Percentiles rank a stretch among this genome's conserved stretches.
These are phyloP conservation scores for Phyllachora maydis DNA, from an alignment of 2,329 filamentous ascomycete genomes.

Conservation along the genomic window DNA sequence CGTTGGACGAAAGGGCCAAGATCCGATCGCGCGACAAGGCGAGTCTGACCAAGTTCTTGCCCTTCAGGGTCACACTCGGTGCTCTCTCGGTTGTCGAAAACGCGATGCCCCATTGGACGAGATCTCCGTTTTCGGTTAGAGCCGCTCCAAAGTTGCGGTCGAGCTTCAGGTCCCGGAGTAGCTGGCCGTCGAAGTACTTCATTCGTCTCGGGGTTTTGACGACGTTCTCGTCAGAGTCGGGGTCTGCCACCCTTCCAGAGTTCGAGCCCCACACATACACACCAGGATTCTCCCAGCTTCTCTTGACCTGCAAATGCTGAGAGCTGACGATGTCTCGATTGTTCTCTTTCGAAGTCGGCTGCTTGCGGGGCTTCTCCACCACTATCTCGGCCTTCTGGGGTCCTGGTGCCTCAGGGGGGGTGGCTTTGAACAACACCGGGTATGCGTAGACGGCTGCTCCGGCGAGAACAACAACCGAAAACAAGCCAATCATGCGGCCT, in stretches of 20 bases:
- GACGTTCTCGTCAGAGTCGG: slow-evolving; percentile 53
- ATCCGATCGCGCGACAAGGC: slow-evolving; percentile 67
- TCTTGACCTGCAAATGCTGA: slow-evolving; percentile 73
- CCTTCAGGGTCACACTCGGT: slow-evolving; percentile 54
- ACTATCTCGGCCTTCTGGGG: slow-evolving; percentile 29
- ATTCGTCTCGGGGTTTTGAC: slow-evolving; percentile 69
- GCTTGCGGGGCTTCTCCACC: slow-evolving; percentile 45
- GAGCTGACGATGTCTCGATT: slow-evolving; percentile 60
- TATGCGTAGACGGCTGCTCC: slow-evolving; percentile 7
- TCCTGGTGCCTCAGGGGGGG: slow-evolving; percentile 4
- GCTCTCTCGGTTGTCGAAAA: slow-evolving; percentile 43
- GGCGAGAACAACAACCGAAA: slow-evolving; percentile 4
- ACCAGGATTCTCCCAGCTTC: slow-evolving; percentile 63
- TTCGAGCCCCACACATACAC: slow-evolving; percentile 94
- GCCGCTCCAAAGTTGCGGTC: slow-evolving; percentile 68
- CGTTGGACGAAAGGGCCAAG: slow-evolving; percentile 53
- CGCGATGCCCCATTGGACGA: slow-evolving; percentile 77
- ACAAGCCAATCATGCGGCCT: slow-evolving; percentile 3
- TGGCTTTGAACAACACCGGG: slow-evolving; percentile 11
- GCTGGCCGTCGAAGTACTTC: slow-evolving; percentile 60
- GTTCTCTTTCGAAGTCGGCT: slow-evolving; percentile 43
- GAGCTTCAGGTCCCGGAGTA: slow-evolving; percentile 75
- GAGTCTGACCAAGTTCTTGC: slow-evolving; percentile 62
- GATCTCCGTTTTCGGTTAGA: slow-evolving; percentile 67
- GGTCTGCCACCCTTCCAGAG: slow-evolving; percentile 62